Conservation (phyloP, 305 asterid species). For the Stenogyne calaminthoides region DNA sequence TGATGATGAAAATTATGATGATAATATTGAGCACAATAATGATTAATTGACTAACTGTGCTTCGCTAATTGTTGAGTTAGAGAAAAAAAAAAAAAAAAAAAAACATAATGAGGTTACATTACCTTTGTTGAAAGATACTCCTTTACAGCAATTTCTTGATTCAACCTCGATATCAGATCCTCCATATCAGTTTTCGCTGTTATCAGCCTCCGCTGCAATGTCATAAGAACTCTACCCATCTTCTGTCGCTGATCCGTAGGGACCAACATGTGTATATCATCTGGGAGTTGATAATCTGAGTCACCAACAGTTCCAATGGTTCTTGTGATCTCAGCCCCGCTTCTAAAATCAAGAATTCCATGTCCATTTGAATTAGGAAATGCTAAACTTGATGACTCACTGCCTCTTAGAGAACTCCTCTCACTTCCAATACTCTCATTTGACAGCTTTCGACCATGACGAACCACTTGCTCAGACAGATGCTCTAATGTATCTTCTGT, state of each 20-base stretch:
- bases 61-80: background rate
- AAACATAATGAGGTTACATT: constrained; percentile 23
- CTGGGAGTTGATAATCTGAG: constrained; percentile 59
- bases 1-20: background rate
- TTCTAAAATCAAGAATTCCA: constrained; percentile 47
- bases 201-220: constrained; percentile 74
- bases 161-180: constrained; percentile 93
- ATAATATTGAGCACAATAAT: background rate
- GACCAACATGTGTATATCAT: constrained; percentile 67
- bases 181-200: constrained; percentile 97
- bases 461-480: constrained; percentile 41
- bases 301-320: constrained; percentile 41
- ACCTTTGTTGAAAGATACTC: constrained; percentile 95
- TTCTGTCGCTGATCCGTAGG: constrained; percentile 88
- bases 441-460: constrained; percentile 66
- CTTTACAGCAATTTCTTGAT: constrained; percentile 93
- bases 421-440: constrained; percentile 83
- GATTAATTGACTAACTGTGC: background rate
- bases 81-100: too few relatives aligned
- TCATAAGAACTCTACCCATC: constrained; percentile 69
- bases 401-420: constrained; percentile 67
- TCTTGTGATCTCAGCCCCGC: constrained; percentile 50
- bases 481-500: constrained; percentile 39
- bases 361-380: constrained; percentile 53
- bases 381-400: constrained; percentile 51